Conservation (phyloP, 176 grass and related monocot genomes). For the Eremochloa ophiuroides region DNA sequence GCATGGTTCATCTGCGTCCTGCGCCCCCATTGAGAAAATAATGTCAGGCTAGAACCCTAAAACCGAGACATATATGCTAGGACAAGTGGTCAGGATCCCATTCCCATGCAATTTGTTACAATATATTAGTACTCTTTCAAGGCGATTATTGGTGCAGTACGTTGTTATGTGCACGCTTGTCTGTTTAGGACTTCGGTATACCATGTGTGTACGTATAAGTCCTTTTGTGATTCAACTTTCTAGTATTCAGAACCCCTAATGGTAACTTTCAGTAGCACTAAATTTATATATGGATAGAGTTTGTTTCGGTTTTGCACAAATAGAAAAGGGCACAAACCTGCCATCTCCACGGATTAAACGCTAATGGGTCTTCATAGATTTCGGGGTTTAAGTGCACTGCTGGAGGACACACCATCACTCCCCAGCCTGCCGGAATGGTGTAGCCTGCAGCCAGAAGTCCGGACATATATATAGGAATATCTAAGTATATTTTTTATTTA, state of each 20-base stretch:
- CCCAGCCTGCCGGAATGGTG: slow-evolving; percentile 86
- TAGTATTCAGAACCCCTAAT: background rate
- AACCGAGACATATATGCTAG: background rate
- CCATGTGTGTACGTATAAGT: background rate
- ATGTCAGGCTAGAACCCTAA: slow-evolving; percentile 23
- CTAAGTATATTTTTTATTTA: background rate
- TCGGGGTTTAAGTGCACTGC: slow-evolving; percentile 74
- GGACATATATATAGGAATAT: background rate
- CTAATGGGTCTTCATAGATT: slow-evolving; percentile 73
- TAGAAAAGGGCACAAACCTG: slow-evolving; percentile 47
- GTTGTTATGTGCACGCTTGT: background rate
- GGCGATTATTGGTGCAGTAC: background rate
- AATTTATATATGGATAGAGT: background rate
- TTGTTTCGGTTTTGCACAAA: slow-evolving; percentile 6
- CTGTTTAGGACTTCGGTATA: background rate
- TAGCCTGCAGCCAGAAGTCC: slow-evolving; percentile 44
- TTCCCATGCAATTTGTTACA: background rate
- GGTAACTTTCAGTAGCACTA: background rate
- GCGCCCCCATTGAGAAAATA: slow-evolving; percentile 17
- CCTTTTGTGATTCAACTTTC: background rate
- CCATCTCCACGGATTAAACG: slow-evolving; percentile 82
- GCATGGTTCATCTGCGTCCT: slow-evolving; percentile 17
- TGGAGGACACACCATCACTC: slow-evolving; percentile 79
- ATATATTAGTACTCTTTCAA: background rate
- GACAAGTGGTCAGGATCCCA: slow-evolving; percentile 12